Percentiles rank a stretch among this genome's conserved stretches.
phyloP scores from a whole-genome alignment of 2,329 filamentous ascomycete species.

The Clonostachys byssicola region DNA sequence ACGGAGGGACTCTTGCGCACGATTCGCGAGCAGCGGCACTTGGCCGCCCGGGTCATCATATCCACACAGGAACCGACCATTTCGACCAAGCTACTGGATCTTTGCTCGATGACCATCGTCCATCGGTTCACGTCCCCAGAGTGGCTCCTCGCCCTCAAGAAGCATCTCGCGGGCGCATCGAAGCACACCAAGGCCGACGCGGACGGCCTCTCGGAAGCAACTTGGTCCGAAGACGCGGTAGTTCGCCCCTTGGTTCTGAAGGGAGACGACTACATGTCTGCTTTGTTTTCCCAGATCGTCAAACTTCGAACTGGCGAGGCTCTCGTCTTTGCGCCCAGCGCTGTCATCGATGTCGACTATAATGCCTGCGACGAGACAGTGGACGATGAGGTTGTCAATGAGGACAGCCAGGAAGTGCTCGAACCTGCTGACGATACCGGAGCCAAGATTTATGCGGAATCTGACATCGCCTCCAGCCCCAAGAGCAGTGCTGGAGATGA shows the following conservation, averaged over 20 bases:
- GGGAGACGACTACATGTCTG: conserved; percentile 2
- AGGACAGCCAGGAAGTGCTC: background rate
- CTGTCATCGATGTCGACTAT: conserved; percentile 17
- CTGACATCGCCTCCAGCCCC: too few species aligned
- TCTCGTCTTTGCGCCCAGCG: conserved; percentile 39
- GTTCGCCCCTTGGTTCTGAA: background rate
- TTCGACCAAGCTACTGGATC: conserved; percentile 61
- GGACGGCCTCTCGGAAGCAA: background rate
- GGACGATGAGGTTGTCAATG: background rate
- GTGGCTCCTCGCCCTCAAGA: conserved; percentile 46
- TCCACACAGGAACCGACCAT: conserved; percentile 77
- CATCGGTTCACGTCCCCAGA: conserved; percentile 67
- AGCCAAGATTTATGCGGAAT: too few species aligned
- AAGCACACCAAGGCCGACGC: background rate
- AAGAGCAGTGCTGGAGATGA: too few species aligned
- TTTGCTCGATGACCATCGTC: conserved; percentile 68
- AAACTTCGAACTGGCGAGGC: conserved; percentile 36
- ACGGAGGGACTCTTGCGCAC: conserved; percentile 58
- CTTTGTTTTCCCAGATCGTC: conserved; percentile 36
- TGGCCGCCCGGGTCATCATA: conserved; percentile 63
- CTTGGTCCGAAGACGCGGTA: background rate
- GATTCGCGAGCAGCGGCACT: conserved; percentile 69
- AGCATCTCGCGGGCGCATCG: conserved; percentile 36
- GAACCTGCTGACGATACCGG: too few species aligned
- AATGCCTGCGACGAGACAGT: background rate